Base-by-base conservation (phyloP, 495 filamentous ascomycete genomes). In the Podospora bellae-mahoneyi region DNA sequence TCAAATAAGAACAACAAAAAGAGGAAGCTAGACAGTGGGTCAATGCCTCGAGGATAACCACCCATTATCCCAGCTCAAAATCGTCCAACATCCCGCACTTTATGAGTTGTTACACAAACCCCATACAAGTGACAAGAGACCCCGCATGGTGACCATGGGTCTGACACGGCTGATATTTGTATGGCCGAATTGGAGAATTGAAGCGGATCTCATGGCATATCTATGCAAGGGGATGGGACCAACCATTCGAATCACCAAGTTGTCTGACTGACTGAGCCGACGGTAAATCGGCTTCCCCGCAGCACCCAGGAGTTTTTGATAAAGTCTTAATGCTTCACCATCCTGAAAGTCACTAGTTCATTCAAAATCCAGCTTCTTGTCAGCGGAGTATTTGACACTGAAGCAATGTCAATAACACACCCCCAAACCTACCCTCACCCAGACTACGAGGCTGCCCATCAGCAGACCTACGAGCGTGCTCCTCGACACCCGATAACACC, bases 401-500 rank as follows among this genome's bases (percentile, higher is more conserved):
- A 44, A 19, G 60, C 54, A 55, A 76, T 76, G 72, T 68, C 72
- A 3, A 69, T 72, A 27, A 20, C 23, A 2, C 27, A 71, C 60
- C 73, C 73, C 5, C 27, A 27, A 23, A 73, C 72, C 7, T 77
- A 77, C 53, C 53, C 64, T 44, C 71, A 77, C 63, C 69, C 71
- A 13, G 73, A 67, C 34, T 75, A 73, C 63, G 69, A 77, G 58
- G 69, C 64, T 19, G 71, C 73, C 18, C 75, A 75, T 63, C 57
- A 56, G 28, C 64, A 56, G 9, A 75, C 73, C 16, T 77, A 71
- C 62, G 73, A 75, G 44, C 71, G 71, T 13, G 23, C 15, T 1
- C 71, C 75, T 0, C 67, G 71, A 2, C 69, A 67, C 19, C 69
- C 73, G 26, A 73, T 77, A 66, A 60, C 48, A 23, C 56, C 64